Evolutionary conservation across 2,329 filamentous ascomycete species (phyloP).

Genomic region (Truncatella angustata): DNA sequence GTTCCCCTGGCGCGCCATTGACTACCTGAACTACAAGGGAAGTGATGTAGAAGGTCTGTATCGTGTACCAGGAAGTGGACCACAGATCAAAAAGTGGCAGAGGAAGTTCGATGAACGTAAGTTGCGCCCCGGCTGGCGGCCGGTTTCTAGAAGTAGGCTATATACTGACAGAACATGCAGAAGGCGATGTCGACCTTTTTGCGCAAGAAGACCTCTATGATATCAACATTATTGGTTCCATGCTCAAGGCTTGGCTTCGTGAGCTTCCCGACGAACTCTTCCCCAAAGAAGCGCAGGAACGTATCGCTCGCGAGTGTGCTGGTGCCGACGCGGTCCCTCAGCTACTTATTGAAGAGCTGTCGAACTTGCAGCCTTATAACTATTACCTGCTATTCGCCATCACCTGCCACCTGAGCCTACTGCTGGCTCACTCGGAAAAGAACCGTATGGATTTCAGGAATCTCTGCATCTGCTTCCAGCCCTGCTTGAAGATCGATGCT

Average conservation of each 20-base stretch:
- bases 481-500: conserved; percentile 92
- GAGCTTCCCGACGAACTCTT: conserved; percentile 94
- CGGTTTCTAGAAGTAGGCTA: background rate
- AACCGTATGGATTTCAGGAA: conserved; percentile 99
- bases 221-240: conserved; percentile 92
- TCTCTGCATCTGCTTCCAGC: conserved; percentile 94
- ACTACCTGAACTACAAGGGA: conserved; percentile 93
- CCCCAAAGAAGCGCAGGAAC: conserved; percentile 78
- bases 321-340: conserved; percentile 80
- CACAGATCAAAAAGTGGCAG: conserved; percentile 92
- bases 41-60: conserved; percentile 94
- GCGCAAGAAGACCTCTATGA: conserved; percentile 86
- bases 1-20: conserved; percentile 91
- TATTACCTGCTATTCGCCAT: conserved; percentile 98
- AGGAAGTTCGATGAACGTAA: conserved; percentile 82
- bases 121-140: conserved; percentile 17
- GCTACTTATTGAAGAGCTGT: conserved; percentile 85
- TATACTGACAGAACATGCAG: conserved; percentile 37
- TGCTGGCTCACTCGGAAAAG: conserved; percentile 87
- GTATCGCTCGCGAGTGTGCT: conserved; percentile 75
- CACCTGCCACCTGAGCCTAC: conserved; percentile 88
- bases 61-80: conserved; percentile 84
- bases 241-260: conserved; percentile 95
- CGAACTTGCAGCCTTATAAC: conserved; percentile 92
- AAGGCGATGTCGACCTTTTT: conserved; percentile 87